Percentiles rank a stretch among this genome's conserved stretches.
Evolutionary conservation across 2,329 filamentous ascomycete species (phyloP).

Genomic region (Microdochium paspali): DNA sequence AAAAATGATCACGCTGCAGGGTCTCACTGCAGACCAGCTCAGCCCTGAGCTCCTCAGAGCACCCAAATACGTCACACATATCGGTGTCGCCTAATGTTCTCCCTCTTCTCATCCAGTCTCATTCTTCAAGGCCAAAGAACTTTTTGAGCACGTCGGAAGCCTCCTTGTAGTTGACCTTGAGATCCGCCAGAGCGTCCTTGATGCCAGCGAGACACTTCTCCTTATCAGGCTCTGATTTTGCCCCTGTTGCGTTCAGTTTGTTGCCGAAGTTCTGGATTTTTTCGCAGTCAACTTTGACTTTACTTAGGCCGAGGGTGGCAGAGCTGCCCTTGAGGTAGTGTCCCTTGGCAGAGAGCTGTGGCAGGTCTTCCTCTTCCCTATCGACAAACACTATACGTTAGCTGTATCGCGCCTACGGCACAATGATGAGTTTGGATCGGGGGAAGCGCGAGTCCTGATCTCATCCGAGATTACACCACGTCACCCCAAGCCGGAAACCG

Average conservation of each 20-base stretch:
- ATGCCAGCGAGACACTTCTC: slow-evolving; percentile 62
- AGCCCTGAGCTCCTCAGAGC: too few relatives aligned
- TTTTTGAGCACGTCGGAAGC: slow-evolving; percentile 60
- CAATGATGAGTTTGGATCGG: too few relatives aligned
- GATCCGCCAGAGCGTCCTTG: slow-evolving; percentile 56
- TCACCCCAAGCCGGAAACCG: too few relatives aligned
- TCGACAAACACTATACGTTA: background rate
- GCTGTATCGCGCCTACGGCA: background rate
- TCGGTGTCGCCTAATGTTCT: too few relatives aligned
- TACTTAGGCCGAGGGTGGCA: slow-evolving; percentile 81
- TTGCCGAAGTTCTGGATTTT: slow-evolving; percentile 93
- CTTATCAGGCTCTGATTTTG: slow-evolving; percentile 51
- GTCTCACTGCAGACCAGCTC: too few relatives aligned
- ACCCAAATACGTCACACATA: too few relatives aligned
- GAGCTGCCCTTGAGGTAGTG: slow-evolving; percentile 98
- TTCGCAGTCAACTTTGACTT: slow-evolving; percentile 88
- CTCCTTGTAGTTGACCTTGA: slow-evolving; percentile 69
- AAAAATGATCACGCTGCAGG: too few relatives aligned
- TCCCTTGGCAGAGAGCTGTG: slow-evolving; percentile 68
- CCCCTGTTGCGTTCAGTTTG: slow-evolving; percentile 69
- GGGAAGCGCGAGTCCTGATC: too few relatives aligned
- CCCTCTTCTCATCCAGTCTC: too few relatives aligned
- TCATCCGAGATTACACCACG: too few relatives aligned
- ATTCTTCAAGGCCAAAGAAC: slow-evolving; percentile 45
- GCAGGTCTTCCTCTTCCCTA: slow-evolving; percentile 60